phyloP scores from a whole-genome alignment of 2,329 filamentous ascomycete species.

The Escovopsis sp. region DNA sequence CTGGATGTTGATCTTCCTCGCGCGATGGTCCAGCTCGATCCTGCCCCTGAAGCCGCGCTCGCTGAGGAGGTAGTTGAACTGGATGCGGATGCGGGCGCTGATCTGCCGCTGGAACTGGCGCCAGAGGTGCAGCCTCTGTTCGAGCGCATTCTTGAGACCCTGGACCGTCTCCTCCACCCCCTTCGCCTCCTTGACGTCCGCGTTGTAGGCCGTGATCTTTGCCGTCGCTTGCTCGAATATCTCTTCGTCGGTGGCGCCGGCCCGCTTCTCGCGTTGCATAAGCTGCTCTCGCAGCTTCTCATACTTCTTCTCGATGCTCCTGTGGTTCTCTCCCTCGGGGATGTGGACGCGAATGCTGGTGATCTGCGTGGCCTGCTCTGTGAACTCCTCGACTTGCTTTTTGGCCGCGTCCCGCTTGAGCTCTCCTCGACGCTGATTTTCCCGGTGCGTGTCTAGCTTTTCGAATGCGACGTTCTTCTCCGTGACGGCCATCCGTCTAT shows the following conservation, averaged over 20 bases:
- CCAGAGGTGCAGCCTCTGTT: constrained; percentile 60
- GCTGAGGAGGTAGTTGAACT: constrained; percentile 76
- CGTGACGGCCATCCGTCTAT: constrained; percentile 36
- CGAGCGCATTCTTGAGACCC: constrained; percentile 42
- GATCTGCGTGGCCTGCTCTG: constrained; percentile 35
- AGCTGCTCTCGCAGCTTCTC: constrained; percentile 42
- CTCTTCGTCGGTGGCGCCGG: constrained; percentile 50
- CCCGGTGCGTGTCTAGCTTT: constrained; percentile 30
- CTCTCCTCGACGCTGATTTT: constrained; percentile 29
- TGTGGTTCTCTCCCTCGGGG: constrained; percentile 45
- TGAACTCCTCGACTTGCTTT: constrained; percentile 36
- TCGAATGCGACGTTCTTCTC: constrained; percentile 48
- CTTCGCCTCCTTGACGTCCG: constrained; percentile 26
- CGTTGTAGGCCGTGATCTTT: constrained; percentile 25
- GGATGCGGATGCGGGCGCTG: constrained; percentile 67
- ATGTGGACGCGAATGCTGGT: constrained; percentile 43
- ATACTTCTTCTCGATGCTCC: constrained; percentile 39
- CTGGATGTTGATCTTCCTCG: constrained; percentile 61
- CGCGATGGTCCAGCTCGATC: constrained; percentile 60
- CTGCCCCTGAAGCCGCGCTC: constrained; percentile 80
- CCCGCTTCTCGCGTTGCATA: constrained; percentile 35
- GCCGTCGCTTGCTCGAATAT: constrained; percentile 36
- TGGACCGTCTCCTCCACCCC: constrained; percentile 26
- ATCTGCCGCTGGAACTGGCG: constrained; percentile 69
- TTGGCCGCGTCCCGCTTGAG: constrained; percentile 30